Evolutionary conservation across 2,329 filamentous ascomycete species (phyloP).

Genomic region (Talaromyces sp.): DNA sequence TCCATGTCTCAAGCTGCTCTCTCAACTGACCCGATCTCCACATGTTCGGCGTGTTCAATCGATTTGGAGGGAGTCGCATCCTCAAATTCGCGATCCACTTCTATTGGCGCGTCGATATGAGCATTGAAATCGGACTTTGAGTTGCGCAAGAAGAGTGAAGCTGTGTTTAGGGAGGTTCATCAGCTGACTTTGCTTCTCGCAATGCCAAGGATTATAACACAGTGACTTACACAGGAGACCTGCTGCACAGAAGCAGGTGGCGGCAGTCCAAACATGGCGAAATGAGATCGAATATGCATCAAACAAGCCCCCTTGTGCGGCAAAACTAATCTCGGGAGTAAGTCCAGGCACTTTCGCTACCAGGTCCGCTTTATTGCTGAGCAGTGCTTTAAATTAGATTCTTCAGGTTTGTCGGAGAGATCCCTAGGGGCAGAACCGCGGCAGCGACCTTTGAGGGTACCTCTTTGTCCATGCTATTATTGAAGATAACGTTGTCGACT

Average conservation of each 20-base stretch:
- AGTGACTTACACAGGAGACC: background rate
- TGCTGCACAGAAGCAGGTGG: background rate
- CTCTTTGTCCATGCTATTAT: background rate
- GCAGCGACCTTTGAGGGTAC: background rate
- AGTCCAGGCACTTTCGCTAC: background rate
- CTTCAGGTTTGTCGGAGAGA: background rate
- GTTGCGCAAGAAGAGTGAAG: too few species aligned
- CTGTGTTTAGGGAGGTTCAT: too few species aligned
- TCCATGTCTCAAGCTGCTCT: too few species aligned
- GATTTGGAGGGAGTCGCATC: too few species aligned
- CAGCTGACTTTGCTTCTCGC: too few species aligned
- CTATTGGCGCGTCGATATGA: too few species aligned
- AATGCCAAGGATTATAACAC: too few species aligned
- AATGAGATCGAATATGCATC: background rate
- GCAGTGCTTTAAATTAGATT: background rate
- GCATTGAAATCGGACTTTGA: too few species aligned
- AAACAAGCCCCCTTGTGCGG: background rate
- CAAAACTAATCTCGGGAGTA: background rate
- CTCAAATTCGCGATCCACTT: too few species aligned
- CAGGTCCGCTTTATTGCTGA: too few species aligned
- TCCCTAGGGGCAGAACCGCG: background rate
- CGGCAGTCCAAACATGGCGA: background rate
- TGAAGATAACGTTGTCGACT: background rate
- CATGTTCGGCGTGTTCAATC: too few species aligned
- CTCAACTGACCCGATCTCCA: too few species aligned